Evolutionary conservation across 176 grass and related monocot genomes (phyloP).

Genomic region (Avena sativa): DNA sequence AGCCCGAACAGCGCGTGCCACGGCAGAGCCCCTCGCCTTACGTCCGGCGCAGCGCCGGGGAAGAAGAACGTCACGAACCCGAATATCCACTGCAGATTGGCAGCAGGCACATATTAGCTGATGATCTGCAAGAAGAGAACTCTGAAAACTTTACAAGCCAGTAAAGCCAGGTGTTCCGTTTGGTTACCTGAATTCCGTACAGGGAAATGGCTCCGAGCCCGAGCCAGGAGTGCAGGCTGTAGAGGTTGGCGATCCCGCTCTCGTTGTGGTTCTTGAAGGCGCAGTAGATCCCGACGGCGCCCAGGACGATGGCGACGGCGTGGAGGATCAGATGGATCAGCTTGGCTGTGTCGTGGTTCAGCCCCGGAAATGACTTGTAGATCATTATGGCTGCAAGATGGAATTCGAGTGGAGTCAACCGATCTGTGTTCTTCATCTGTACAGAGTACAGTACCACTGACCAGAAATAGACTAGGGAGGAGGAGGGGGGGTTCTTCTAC

Average conservation of each 20-base stretch:
- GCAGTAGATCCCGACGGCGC: constrained; percentile 77
- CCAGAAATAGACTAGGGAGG: too few species aligned
- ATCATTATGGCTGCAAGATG: constrained; percentile 76
- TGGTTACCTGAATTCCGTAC: constrained; percentile 65
- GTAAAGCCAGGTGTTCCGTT: background rate
- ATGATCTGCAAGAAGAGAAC: background rate
- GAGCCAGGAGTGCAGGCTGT: constrained; percentile 95
- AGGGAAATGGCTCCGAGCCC: constrained; percentile 78
- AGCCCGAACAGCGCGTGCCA: constrained; percentile 92
- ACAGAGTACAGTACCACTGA: background rate
- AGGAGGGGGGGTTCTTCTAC: background rate
- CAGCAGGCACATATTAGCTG: background rate
- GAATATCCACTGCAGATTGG: constrained; percentile 72
- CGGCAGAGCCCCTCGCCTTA: constrained; percentile 68
- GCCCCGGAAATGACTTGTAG: constrained; percentile 65
- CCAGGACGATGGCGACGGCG: constrained; percentile 66
- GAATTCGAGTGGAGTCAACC: background rate
- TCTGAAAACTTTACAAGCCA: background rate
- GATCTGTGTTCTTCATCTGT: background rate
- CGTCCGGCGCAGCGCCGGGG: constrained; percentile 57
- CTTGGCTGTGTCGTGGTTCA: constrained; percentile 74
- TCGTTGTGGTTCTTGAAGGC: constrained; percentile 95
- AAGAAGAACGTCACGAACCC: constrained; percentile 78
- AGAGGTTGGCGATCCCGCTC: constrained; percentile 88
- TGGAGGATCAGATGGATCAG: constrained; percentile 72